Evolutionary conservation across 768 basidiomycete genomes (phyloP).

Genomic region (Lanmaoa rubissima): DNA sequence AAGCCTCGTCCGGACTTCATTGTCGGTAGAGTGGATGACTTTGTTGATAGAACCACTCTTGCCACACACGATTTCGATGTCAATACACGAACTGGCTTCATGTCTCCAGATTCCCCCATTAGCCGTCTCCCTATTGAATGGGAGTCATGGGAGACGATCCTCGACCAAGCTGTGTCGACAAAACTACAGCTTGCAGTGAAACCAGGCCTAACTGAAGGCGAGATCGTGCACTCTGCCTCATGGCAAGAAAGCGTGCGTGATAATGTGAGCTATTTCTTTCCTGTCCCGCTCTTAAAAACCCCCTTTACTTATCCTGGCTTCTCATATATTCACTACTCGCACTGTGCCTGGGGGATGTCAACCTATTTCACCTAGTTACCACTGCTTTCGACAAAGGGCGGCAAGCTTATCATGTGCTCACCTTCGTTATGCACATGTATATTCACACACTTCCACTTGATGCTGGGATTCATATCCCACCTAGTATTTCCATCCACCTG

Average conservation of each 20-base stretch:
- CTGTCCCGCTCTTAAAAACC: neutral
- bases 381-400: slow-evolving; percentile 49
- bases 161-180: slow-evolving; percentile 47
- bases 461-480: slow-evolving; percentile 62
- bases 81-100: slow-evolving; percentile 86
- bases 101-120: slow-evolving; percentile 77
- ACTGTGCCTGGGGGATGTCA: neutral
- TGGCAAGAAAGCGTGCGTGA: slow-evolving; percentile 55
- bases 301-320: neutral
- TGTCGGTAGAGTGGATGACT: slow-evolving; percentile 21
- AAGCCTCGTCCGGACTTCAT: slow-evolving; percentile 34
- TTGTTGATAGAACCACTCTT: slow-evolving; percentile 57
- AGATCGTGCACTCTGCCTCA: slow-evolving; percentile 40
- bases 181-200: slow-evolving; percentile 58
- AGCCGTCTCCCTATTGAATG: slow-evolving; percentile 58
- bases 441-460: slow-evolving; percentile 59
- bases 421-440: slow-evolving; percentile 76
- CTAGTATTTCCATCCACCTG: slow-evolving; percentile 68
- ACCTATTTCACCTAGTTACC: slow-evolving; percentile 56
- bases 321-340: neutral
- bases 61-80: slow-evolving; percentile 91
- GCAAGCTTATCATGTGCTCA: slow-evolving; percentile 69
- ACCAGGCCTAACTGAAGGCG: slow-evolving; percentile 36
- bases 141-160: slow-evolving; percentile 69
- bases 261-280: slow-evolving; percentile 36